Conservation (phyloP, 2,329 filamentous ascomycete genomes). For the Beauveria bassiana region DNA sequence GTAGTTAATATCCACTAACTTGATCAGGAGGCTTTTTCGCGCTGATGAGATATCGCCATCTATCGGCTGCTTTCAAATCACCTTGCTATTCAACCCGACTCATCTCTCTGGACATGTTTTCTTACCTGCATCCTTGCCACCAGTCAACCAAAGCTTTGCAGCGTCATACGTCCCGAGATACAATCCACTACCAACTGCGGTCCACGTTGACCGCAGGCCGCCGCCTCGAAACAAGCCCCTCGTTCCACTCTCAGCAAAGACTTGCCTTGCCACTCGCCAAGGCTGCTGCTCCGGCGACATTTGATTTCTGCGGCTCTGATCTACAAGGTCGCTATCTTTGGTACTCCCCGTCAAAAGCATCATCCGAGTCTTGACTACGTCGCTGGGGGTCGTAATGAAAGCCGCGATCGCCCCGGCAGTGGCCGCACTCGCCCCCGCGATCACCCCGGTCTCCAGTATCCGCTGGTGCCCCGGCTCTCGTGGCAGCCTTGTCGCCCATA, state of each 20-base stretch:
- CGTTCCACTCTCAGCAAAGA: slow-evolving; percentile 60
- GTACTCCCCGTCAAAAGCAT: slow-evolving; percentile 60
- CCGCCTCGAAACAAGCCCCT: slow-evolving; percentile 73
- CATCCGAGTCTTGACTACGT: slow-evolving; percentile 83
- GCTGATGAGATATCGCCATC: not conserved
- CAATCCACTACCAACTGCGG: slow-evolving; percentile 71
- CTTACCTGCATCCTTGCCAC: slow-evolving; percentile 6
- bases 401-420: slow-evolving; percentile 67
- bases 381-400: slow-evolving; percentile 77
- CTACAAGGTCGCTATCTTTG: slow-evolving; percentile 18
- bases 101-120: not conserved
- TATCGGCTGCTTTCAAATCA: not conserved
- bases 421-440: slow-evolving; percentile 69
- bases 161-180: slow-evolving; percentile 85
- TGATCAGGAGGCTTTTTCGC: not conserved
- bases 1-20: not conserved
- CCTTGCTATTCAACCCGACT: not conserved
- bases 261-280: slow-evolving; percentile 54
- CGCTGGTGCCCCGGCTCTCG: slow-evolving; percentile 18
- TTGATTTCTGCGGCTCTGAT: slow-evolving; percentile 20
- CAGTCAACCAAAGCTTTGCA: slow-evolving; percentile 56
- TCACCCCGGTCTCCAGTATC: slow-evolving; percentile 57
- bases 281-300: slow-evolving; percentile 30
- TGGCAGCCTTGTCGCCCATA: slow-evolving; percentile 34
- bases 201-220: slow-evolving; percentile 67